These are phyloP conservation scores for Tricholoma terreum DNA, from an alignment of 768 basidiomycete genomes.

Conservation along the genomic window DNA sequence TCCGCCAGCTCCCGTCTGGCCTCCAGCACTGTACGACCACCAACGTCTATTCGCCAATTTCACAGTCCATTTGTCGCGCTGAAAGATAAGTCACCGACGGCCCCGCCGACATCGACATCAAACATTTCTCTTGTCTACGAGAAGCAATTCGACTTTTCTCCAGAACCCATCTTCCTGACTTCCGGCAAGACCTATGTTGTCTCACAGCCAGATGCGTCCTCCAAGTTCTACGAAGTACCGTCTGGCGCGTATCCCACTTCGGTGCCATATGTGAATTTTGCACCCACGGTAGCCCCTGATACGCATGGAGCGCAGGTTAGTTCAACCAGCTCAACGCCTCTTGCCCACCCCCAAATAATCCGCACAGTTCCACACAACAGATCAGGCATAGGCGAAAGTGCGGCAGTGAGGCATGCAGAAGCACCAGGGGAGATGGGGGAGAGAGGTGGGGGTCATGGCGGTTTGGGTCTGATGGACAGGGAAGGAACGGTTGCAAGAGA, in stretches of 20 bases:
- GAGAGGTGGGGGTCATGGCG: constrained; percentile 40
- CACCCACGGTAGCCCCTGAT: constrained; percentile 38
- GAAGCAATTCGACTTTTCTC: constrained; percentile 53
- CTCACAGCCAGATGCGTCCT: constrained; percentile 63
- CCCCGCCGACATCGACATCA: constrained; percentile 31
- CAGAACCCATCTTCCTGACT: constrained; percentile 44
- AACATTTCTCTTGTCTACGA: constrained; percentile 47
- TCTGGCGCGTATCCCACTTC: constrained; percentile 63
- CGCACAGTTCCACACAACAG: constrained; percentile 37
- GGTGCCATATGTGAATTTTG: constrained; percentile 41
- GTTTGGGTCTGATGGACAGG: constrained; percentile 41
- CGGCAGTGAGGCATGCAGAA: constrained; percentile 38
- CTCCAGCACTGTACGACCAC: constrained; percentile 16
- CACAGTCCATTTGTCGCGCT: constrained; percentile 64
- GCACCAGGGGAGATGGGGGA: constrained; percentile 47
- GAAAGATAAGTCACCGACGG: constrained; percentile 33
- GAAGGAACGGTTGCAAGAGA: constrained; percentile 34
- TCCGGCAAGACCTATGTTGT: constrained; percentile 66
- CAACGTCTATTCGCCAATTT: constrained; percentile 47
- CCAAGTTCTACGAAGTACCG: constrained; percentile 66
- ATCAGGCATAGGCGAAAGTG: constrained; percentile 46
- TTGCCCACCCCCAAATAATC: constrained; percentile 44
- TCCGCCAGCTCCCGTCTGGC: constrained; percentile 21
- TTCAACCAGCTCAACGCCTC: constrained; percentile 39
- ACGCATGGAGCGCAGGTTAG: constrained; percentile 32